phyloP scores from a whole-genome alignment of 805 yeast species.

The Vanderwaltozyma polyspora region DNA sequence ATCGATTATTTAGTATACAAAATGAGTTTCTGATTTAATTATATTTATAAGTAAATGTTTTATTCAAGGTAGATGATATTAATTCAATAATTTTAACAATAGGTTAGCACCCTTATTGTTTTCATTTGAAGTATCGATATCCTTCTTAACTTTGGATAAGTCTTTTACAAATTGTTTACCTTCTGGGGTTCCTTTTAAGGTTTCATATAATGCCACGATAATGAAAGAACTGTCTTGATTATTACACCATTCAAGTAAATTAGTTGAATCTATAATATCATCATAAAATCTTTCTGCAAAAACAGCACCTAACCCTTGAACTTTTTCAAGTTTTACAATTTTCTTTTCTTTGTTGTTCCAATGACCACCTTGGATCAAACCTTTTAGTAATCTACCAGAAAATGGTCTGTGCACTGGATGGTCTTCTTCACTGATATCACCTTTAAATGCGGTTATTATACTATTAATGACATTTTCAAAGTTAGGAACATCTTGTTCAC shows the following conservation, averaged over 20 bases:
- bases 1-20: too few relatives aligned
- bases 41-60: too few relatives aligned
- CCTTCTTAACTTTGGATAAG: slow-evolving; percentile 40
- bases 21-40: too few relatives aligned
- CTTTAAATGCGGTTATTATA: slow-evolving; percentile 48
- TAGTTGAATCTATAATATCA: slow-evolving; percentile 40
- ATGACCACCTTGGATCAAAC: slow-evolving; percentile 75
- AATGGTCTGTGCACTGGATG: slow-evolving; percentile 66
- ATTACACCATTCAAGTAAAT: slow-evolving; percentile 57
- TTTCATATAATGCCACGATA: slow-evolving; percentile 68
- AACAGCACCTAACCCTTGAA: slow-evolving; percentile 42
- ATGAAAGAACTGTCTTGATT: slow-evolving; percentile 66
- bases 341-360: slow-evolving; percentile 58
- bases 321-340: slow-evolving; percentile 33
- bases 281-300: slow-evolving; percentile 47
- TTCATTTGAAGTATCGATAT: slow-evolving; percentile 24
- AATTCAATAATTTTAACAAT: slow-evolving; percentile 30
- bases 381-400: slow-evolving; percentile 60
- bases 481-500: slow-evolving; percentile 24
- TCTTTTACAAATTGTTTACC: slow-evolving; percentile 39
- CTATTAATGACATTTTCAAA: slow-evolving; percentile 43
- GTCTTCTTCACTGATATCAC: slow-evolving; percentile 53
- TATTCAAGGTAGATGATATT: too few relatives aligned
- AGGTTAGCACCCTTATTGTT: slow-evolving; percentile 58
- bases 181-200: slow-evolving; percentile 37